Conservation (phyloP, 129 eudicot genomes). For the Solidago caesia region DNA sequence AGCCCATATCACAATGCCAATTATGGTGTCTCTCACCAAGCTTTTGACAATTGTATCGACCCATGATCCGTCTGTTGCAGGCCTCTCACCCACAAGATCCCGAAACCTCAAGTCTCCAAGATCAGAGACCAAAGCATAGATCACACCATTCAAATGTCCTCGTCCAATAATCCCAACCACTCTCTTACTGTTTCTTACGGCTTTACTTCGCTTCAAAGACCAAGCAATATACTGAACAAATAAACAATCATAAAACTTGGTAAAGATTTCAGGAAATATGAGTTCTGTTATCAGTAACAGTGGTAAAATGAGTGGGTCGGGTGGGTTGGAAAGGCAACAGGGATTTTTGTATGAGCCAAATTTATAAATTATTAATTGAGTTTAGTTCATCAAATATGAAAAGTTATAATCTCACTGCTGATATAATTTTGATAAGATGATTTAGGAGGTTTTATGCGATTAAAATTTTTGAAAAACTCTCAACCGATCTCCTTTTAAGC, state of each 20-base stretch:
- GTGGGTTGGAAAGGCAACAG: background rate
- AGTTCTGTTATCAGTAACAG: background rate
- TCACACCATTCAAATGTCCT: conserved; percentile 91
- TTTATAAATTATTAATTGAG: background rate
- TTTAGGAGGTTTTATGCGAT: background rate
- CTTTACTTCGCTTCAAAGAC: conserved; percentile 97
- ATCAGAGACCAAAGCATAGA: conserved; percentile 74
- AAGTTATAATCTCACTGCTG: background rate
- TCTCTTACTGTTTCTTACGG: conserved; percentile 70
- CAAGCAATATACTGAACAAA: conserved; percentile 76
- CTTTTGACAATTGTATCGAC: conserved; percentile 38
- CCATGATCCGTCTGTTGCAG: conserved; percentile 47
- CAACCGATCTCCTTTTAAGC: background rate
- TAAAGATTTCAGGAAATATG: conserved; percentile 2
- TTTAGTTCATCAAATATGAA: background rate
- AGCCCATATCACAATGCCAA: conserved; percentile 75
- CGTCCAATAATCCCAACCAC: conserved; percentile 95
- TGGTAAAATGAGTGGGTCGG: background rate
- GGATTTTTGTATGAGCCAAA: background rate
- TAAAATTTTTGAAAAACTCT: background rate
- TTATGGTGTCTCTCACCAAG: conserved; percentile 75
- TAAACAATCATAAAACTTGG: background rate
- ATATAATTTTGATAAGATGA: background rate
- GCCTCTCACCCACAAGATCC: conserved; percentile 68
- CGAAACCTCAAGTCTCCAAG: conserved; percentile 79